Percentiles rank a stretch among this genome's conserved stretches.
phyloP scores from a whole-genome alignment of 1,284 basidiomycete genomes.

The Apiotrichum domesticum region DNA sequence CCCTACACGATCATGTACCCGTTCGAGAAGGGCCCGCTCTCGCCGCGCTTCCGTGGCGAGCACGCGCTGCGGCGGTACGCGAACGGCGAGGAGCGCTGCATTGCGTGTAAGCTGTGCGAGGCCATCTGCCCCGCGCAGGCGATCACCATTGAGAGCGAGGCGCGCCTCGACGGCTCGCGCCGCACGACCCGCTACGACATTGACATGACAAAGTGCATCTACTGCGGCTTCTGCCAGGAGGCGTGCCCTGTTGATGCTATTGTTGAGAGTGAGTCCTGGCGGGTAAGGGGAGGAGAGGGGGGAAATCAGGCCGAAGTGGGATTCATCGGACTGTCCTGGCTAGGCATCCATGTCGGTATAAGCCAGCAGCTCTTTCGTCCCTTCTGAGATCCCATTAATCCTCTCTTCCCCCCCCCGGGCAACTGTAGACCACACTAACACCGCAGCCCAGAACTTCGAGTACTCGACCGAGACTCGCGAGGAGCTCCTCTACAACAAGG shows the following conservation, averaged over 20 bases:
- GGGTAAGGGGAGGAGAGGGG: too few species aligned
- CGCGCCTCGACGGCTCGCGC: constrained; percentile 89
- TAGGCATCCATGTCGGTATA: too few species aligned
- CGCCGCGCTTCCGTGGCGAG: constrained; percentile 96
- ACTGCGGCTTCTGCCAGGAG: constrained; percentile 97
- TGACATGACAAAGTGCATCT: constrained; percentile 90
- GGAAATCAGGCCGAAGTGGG: neutral
- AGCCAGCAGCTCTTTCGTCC: neutral
- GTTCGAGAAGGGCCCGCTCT: constrained; percentile 96
- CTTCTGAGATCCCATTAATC: neutral
- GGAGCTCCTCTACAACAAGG: constrained; percentile 97
- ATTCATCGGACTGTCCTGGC: too few species aligned
- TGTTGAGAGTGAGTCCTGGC: constrained; percentile 76
- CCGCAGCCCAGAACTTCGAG: constrained; percentile 84
- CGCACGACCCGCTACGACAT: constrained; percentile 98
- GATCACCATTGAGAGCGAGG: constrained; percentile 98
- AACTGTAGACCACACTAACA: neutral
- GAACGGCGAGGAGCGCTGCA: constrained; percentile 97
- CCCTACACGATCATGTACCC: constrained; percentile 89
- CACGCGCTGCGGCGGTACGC: constrained; percentile 98
- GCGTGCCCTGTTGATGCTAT: constrained; percentile 99
- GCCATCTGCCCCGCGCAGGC: constrained; percentile 99
- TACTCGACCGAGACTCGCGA: constrained; percentile 97
- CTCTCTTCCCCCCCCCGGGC: constrained; percentile 53
- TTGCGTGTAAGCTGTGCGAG: constrained; percentile 98